phyloP scores from a whole-genome alignment of 2,329 filamentous ascomycete genomes.

The Cladophialophora exuberans region DNA sequence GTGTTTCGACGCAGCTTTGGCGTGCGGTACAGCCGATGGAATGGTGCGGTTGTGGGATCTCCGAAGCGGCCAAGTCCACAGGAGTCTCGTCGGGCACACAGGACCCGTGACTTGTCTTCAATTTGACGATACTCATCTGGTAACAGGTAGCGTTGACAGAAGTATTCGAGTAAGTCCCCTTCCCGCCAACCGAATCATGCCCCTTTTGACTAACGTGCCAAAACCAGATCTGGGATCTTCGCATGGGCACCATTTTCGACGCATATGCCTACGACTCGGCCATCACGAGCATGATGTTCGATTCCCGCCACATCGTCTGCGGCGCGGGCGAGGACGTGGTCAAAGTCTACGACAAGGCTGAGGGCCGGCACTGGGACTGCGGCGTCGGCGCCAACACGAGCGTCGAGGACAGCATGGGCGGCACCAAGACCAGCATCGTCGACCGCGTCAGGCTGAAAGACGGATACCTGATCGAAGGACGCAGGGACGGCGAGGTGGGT shows the following conservation, averaged over 20 bases:
- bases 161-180: conserved; percentile 91
- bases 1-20: conserved; percentile 92
- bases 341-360: conserved; percentile 97
- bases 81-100: conserved; percentile 93
- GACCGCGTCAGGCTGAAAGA: conserved; percentile 90
- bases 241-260: conserved; percentile 92
- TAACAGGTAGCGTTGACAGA: conserved; percentile 89
- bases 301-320: conserved; percentile 82
- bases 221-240: conserved; percentile 96
- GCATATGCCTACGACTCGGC: conserved; percentile 93
- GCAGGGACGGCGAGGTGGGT: conserved; percentile 83
- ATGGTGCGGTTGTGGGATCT: conserved; percentile 98
- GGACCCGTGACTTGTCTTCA: conserved; percentile 92
- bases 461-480: conserved; percentile 89
- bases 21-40: conserved; percentile 94
- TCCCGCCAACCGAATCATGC: conserved; percentile 21
- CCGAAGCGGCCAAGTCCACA: conserved; percentile 92
- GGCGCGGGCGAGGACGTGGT: conserved; percentile 91
- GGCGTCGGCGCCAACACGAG: conserved; percentile 70
- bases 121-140: conserved; percentile 93
- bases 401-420: conserved; percentile 63
- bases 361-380: conserved; percentile 95
- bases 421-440: conserved; percentile 68
- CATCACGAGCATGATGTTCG: conserved; percentile 97
- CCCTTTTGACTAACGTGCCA: conserved; percentile 33